Base-by-base conservation (phyloP, 257 asterid genomes). In the Penstemon eatonii region DNA sequence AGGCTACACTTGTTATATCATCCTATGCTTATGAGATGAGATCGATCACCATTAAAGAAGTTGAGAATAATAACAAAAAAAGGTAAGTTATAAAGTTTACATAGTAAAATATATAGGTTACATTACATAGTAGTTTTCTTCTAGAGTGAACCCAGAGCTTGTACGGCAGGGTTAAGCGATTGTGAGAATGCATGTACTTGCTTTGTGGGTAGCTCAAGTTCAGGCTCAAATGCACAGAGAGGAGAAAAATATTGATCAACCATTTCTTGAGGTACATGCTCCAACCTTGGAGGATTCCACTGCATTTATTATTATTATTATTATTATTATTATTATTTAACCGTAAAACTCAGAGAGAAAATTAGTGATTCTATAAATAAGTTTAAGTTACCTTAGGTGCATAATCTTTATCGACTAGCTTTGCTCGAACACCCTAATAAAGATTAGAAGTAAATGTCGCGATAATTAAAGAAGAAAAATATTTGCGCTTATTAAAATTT, bases 241-340 rank as follows among this genome's bases (percentile, higher is more conserved):
- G 84, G 89, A 46, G 88, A 60, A 43, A 93, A 87, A 75, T 93
- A 93, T 73, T 74, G 81, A 74, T 88, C 96, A 41, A 93, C 92
- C 99, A 93, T 93, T 81, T 93, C 97, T 65, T 83, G 47, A 7
- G 96, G 71, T 75, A 85, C 97, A 44, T 84, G 75, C 58, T 88
- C 92, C 85, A 93, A 82, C 68, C 80, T 93, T 54, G 97, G 99
- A 56, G 99, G 99, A 71, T 84, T 81, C 97, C 99, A 93, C 99
- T 93, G 93, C 85, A 84, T 43, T 52, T 52, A 70, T 36, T 37
- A 47, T 55, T 45, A 15, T 15, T 15, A 15, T 15, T 15, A 15
- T 15, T 15, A 70, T 36, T 37, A 47, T 55, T 45, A 15, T 15
- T 15, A 15, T 15, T 15, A 15, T 15, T 15, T 15, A 15, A 15